Base-by-base conservation (phyloP, 495 filamentous ascomycete genomes). In the Venustampulla echinocandica region DNA sequence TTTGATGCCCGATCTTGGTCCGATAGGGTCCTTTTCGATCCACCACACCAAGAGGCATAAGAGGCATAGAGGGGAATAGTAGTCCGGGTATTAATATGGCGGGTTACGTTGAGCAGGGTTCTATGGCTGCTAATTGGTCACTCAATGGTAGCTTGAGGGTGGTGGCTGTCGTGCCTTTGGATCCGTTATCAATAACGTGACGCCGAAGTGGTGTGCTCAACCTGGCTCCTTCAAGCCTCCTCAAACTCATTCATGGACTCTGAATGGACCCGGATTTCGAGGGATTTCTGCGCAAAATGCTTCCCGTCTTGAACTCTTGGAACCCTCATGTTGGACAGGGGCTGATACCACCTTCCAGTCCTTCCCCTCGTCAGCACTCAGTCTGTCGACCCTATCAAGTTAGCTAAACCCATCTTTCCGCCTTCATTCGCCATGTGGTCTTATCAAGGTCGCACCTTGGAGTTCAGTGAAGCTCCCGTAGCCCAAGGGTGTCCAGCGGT, bases 111-210 rank as follows among this genome's bases (percentile, higher is more conserved):
- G 22, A 27, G 41, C 53, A 56, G 44, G 53, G 53, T 49, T 56
- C 27, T 48, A 25, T 19, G 20, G 24, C 20, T 21, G 27, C 18
- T 51, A 11, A 58, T 58, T 58, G 51, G 55, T 21, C 44, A 18
- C n/a, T 28, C 18, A 22, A 14, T 13, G 21, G 20, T 14, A 17
- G 34, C 15, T 1, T 32, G n/a, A 30, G 18, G 9, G 20, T 10
- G 42, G 35, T 30, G 34, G 41, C 34, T 11, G 30, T 20, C 24
- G 14, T 44, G 10, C 19, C 1, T 32, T 39, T 44, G 45, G 54
- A 39, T 20, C 35, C 37, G 41, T n/a, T 25, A 18, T 17, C 4
- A 30, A 40, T 50, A 57, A 54, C 54, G 54, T 57, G 54, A 57
- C 35, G 36, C 19, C 35, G 46, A 57, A 40, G 18, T 24, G 54